phyloP scores from a whole-genome alignment of 345 rosid species.

The Balakata baccata region DNA sequence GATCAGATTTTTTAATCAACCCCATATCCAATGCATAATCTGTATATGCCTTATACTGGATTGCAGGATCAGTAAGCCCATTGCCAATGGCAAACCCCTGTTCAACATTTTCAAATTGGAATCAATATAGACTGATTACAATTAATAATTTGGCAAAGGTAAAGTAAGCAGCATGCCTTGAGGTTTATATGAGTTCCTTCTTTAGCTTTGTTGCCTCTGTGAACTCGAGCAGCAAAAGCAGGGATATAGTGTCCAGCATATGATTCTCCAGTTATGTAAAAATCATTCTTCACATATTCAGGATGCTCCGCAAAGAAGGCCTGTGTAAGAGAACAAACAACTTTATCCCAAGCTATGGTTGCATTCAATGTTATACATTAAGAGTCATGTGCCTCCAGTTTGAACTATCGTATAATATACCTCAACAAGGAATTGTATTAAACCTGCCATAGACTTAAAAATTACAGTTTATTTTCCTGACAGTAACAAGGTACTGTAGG shows the following conservation, averaged over 20 bases:
- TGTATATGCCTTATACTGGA: conserved; percentile 94
- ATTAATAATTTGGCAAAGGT: background rate
- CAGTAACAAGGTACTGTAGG: background rate
- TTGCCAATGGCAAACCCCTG: conserved; percentile 99
- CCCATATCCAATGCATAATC: conserved; percentile 92
- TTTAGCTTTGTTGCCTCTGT: conserved; percentile 85
- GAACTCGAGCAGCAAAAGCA: conserved; percentile 90
- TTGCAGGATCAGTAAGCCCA: conserved; percentile 90
- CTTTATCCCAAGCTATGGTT: conserved; percentile 5
- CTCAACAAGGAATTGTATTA: background rate
- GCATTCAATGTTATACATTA: background rate
- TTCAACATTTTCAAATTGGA: conserved; percentile 20
- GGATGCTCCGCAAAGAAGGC: conserved; percentile 96
- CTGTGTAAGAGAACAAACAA: conserved; percentile 32
- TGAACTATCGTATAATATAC: background rate
- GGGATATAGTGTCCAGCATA: conserved; percentile 99
- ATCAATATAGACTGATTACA: background rate
- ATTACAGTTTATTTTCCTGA: background rate
- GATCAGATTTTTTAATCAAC: conserved; percentile 50
- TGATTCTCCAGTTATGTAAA: conserved; percentile 95
- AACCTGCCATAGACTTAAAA: background rate
- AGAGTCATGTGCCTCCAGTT: background rate
- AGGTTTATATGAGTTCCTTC: conserved; percentile 84
- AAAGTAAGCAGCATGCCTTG: conserved; percentile 46
- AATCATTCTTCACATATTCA: conserved; percentile 65